Conservation (phyloP, 2,329 filamentous ascomycete genomes). For the Periconia sp. region DNA sequence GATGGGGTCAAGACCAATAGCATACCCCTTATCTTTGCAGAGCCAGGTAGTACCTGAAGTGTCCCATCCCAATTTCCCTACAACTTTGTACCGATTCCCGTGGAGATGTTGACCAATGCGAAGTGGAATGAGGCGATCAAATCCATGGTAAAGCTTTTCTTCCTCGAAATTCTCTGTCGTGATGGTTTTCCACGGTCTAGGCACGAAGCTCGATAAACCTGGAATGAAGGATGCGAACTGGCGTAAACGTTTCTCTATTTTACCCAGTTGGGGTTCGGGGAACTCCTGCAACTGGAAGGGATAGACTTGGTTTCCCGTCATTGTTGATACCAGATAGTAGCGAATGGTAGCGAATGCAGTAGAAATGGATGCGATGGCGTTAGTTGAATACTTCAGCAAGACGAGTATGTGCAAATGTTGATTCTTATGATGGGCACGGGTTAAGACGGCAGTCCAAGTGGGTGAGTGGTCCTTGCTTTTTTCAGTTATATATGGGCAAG, state of each 20-base stretch:
- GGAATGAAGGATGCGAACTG: neutral
- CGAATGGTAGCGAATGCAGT: neutral
- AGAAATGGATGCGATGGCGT: neutral
- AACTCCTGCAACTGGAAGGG: neutral
- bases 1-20: neutral
- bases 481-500: neutral
- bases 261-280: neutral
- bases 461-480: neutral
- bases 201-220: neutral
- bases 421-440: too few species aligned
- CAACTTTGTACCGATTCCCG: neutral
- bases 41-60: neutral
- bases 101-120: neutral
- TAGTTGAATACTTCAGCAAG: neutral
- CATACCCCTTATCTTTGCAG: neutral
- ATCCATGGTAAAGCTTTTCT: neutral
- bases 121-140: neutral
- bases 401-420: neutral
- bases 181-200: neutral
- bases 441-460: neutral
- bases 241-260: neutral
- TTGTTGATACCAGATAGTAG: neutral
- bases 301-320: neutral
- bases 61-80: neutral
- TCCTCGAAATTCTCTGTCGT: neutral